These are phyloP conservation scores for Lachnellula subtilissima DNA, from an alignment of 2,329 filamentous ascomycete species.

Conservation along the genomic window DNA sequence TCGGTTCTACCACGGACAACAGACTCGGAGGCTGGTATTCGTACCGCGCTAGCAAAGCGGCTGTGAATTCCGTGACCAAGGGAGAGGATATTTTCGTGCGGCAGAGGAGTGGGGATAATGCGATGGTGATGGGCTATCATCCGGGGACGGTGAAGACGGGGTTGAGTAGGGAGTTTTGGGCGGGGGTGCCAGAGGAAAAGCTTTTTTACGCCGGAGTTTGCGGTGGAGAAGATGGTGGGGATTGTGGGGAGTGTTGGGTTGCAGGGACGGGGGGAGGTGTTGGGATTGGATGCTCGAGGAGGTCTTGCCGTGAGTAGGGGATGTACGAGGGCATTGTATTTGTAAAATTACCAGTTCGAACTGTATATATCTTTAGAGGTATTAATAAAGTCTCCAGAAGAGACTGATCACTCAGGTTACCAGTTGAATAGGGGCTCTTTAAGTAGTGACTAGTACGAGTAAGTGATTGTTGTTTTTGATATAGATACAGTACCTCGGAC, in stretches of 20 bases:
- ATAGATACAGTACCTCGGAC: no score
- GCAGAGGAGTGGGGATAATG: constrained; percentile 53
- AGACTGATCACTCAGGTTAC: no score
- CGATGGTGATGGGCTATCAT: constrained; percentile 66
- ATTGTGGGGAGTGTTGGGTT: constrained; percentile 47
- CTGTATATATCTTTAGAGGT: no score
- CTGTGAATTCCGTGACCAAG: constrained; percentile 65
- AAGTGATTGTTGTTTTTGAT: no score
- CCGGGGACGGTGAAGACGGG: constrained; percentile 77
- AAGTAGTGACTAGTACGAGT: no score
- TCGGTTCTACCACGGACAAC: constrained; percentile 72
- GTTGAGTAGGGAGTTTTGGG: constrained; percentile 69
- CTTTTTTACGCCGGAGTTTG: constrained; percentile 62
- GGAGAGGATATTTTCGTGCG: constrained; percentile 65
- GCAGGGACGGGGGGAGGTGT: constrained; percentile 56
- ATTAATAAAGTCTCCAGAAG: no score
- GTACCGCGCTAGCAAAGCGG: constrained; percentile 73
- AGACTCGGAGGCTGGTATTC: constrained; percentile 73
- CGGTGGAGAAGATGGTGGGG: constrained; percentile 58
- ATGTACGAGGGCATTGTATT: no score
- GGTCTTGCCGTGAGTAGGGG: constrained; percentile 45
- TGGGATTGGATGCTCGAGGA: constrained; percentile 68
- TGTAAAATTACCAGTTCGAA: no score
- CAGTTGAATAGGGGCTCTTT: no score
- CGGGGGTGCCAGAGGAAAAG: constrained; percentile 52